Evolutionary conservation across 2,329 filamentous ascomycete genomes (phyloP).

Genomic region (Pseudogymnoascus sp.): DNA sequence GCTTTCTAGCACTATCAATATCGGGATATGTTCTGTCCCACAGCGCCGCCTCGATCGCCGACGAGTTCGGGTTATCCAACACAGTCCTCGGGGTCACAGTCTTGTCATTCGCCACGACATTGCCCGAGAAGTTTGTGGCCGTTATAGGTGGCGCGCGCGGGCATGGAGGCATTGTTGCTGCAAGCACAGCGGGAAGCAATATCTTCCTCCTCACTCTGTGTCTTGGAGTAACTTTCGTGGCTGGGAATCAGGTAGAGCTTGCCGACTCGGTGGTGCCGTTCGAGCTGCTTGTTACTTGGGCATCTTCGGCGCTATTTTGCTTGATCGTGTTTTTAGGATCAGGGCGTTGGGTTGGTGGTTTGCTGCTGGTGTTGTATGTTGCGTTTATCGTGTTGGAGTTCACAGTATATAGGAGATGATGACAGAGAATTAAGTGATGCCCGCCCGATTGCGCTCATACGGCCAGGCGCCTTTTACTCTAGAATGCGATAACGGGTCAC

Average conservation of each 20-base stretch:
- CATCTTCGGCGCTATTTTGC: constrained; percentile 24
- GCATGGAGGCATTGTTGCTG: constrained; percentile 42
- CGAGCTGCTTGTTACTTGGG: constrained; percentile 29
- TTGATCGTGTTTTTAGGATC: constrained; percentile 28
- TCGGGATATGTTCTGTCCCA: constrained; percentile 43
- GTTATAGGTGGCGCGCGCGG: constrained; percentile 40
- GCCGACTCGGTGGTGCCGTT: constrained; percentile 24
- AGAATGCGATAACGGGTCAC: no score
- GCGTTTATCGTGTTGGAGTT: constrained; percentile 22
- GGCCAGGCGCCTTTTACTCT: no score
- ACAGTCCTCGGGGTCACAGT: constrained; percentile 41
- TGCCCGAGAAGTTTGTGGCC: constrained; percentile 47
- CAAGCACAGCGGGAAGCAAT: constrained; percentile 46
- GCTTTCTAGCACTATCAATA: constrained; percentile 37
- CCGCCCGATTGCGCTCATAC: not conserved
- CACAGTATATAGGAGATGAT: not conserved
- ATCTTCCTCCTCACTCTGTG: constrained; percentile 47
- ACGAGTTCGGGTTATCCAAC: constrained; percentile 36
- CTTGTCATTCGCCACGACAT: constrained; percentile 44
- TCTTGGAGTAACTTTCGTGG: constrained; percentile 34
- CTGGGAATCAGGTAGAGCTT: constrained; percentile 23
- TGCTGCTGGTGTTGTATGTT: constrained; percentile 27
- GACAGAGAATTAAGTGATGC: not conserved
- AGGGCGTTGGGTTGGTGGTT: constrained; percentile 29
- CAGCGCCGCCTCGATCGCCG: constrained; percentile 34